Evolutionary conservation across 163 green algal genomes (phyloP), one percentile per base, ranked within the genome.

Genomic region (Volvox carteri): DNA sequence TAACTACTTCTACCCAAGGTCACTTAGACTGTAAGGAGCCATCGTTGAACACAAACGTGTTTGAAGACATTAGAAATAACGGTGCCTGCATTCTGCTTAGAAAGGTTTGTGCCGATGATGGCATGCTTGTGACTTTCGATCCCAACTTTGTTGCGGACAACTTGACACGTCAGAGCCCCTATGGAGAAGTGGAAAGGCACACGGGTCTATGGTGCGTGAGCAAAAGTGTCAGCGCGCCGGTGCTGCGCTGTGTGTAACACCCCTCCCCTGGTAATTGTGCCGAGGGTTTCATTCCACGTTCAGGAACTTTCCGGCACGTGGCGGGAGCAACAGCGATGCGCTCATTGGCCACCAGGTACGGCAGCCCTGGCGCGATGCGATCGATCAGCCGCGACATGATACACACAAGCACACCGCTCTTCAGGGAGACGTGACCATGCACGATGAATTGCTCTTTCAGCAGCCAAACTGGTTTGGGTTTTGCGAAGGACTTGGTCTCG

Each of bases 251-350:
- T 19, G 5, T 65, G 54, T 65, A 65, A 50, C 68, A 52, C 14
- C 41, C n/a, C n/a, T n/a, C n/a, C n/a, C n/a, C n/a, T n/a, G n/a
- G n/a, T n/a, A n/a, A n/a, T n/a, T n/a, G n/a, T n/a, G n/a, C n/a
- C n/a, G n/a, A n/a, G n/a, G n/a, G n/a, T 28, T 44, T 11, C 8
- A 28, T 6, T 28, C 14, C 11, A 7, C 9, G 18, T 46, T 18
- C 65, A 87, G 81, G 81, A 87, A 87, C 35, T 87, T 87, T 46
- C 81, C 81, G 1, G 35, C 81, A 2, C 65, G 62, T 19, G 81
- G 81, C 19, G 81, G 81, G 21, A 28, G 62, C 18, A 87, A 87
- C 46, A 80, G 65, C 18, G 81, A 87, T 52, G 81, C 65, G 12
- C 48, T 87, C 1, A 46, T 87, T n/a, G 81, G 81, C 1, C 81